Evolutionary conservation across 1,139 yeast genomes (phyloP), one percentile per base, ranked within the genome.

Genomic region (Kodamaea ohmeri): DNA sequence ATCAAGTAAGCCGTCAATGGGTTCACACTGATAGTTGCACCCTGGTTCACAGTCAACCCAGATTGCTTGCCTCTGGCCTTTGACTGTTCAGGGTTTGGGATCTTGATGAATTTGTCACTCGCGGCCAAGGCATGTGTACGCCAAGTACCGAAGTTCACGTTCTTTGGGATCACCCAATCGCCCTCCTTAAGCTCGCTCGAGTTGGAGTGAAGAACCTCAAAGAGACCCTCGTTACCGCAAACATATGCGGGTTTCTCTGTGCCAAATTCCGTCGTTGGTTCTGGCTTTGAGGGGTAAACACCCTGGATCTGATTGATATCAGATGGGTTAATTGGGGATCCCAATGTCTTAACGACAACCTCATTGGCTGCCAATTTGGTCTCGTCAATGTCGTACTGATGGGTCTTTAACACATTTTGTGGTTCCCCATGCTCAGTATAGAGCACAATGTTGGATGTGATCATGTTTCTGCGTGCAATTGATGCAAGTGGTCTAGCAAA

Each of bases 151-250:
- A 83, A 82, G 53, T 87, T 83, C 13, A 88, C 83, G 25, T 67
- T 63, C n/a, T 77, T 57, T n/a, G 97, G 97, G 35, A 92, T 76
- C 22, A 85, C 89, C 94, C 96, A 89, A 58, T 92, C 97, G 32
- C 97, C 97, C 3, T 68, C 65, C 38, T 68, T 51, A 38, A 89
- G 68, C 1, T 55, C 58, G 9, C 55, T 49, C n/a, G 72, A 77
- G 14, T 64, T 65, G 18, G 67, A 53, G 45, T 84, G 79, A 17
- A 87, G 59, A 12, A 92, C 81, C 58, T 90, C 89, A 57, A 88
- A 92, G 19, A 89, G 73, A 11, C 97, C 98, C 64, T 92, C 99
- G 57, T 92, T 90, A 40, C 97, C 97, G 21, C 88, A 89, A 39
- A 87, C 80, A 1, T 92, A 92, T 27, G 76, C 66, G 1, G 92